These are phyloP conservation scores for Paecilomyces dactylethromorphus DNA, from an alignment of 2,329 filamentous ascomycete genomes.

Conservation along the genomic window DNA sequence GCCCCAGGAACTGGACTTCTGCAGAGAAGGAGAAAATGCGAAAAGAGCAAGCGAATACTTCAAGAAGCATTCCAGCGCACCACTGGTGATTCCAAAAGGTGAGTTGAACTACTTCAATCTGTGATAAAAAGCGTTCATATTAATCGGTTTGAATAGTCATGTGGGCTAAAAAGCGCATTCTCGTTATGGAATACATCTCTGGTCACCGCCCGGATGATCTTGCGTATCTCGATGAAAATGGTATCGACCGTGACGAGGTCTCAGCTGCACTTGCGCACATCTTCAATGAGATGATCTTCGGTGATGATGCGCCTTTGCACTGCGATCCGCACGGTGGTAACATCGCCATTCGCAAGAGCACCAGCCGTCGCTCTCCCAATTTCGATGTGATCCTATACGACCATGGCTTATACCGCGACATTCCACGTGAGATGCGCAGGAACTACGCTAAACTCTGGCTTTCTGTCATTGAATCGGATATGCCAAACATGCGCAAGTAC, in stretches of 20 bases:
- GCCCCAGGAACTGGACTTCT: constrained; percentile 86
- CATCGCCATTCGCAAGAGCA: constrained; percentile 79
- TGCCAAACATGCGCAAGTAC: constrained; percentile 78
- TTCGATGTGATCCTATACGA: constrained; percentile 97
- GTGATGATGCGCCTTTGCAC: constrained; percentile 77
- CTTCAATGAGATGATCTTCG: constrained; percentile 99
- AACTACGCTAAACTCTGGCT: constrained; percentile 97
- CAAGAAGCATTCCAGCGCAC: constrained; percentile 62
- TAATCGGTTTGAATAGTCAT: constrained; percentile 50
- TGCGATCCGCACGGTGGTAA: constrained; percentile 98
- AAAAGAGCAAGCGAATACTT: constrained; percentile 76
- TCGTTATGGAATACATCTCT: constrained; percentile 92
- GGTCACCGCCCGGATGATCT: constrained; percentile 86
- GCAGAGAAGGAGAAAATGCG: constrained; percentile 78
- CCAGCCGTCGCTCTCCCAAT: constrained; percentile 57
- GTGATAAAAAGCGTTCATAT: neutral
- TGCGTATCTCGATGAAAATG: constrained; percentile 72
- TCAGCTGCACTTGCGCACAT: constrained; percentile 83
- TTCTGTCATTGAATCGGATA: constrained; percentile 84
- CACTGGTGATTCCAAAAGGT: constrained; percentile 74
- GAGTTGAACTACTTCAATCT: neutral
- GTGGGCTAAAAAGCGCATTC: constrained; percentile 80
- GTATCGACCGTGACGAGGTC: constrained; percentile 91
- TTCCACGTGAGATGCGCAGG: constrained; percentile 68
- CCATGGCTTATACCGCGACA: constrained; percentile 92